phyloP scores from a whole-genome alignment of 768 basidiomycete genomes.

The Rhodotorula paludigena region DNA sequence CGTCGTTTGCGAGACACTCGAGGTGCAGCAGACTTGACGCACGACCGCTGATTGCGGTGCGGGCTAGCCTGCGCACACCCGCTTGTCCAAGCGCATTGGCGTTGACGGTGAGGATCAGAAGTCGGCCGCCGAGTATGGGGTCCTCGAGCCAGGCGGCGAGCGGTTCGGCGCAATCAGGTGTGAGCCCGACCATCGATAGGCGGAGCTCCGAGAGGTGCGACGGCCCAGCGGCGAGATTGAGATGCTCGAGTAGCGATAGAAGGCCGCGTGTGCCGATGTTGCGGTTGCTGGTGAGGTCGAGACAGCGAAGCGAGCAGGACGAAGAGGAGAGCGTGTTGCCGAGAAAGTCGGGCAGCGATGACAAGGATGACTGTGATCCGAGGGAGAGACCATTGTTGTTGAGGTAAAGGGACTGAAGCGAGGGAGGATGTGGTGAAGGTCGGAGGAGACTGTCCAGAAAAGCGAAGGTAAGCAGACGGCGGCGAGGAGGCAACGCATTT shows the following conservation, averaged over 20 bases:
- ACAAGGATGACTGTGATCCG: not conserved
- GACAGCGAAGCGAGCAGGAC: conserved; percentile 17
- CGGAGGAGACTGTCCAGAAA: conserved; percentile 12
- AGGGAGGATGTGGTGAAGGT: conserved; percentile 26
- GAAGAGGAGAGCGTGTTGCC: conserved; percentile 28
- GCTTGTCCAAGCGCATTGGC: conserved; percentile 1
- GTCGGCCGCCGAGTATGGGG: conserved; percentile 6
- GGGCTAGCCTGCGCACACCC: conserved; percentile 19
- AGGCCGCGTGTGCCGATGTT: conserved; percentile 8
- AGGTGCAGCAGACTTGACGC: conserved; percentile 28
- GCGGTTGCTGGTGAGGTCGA: conserved; percentile 30
- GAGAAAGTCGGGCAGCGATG: conserved; percentile 26
- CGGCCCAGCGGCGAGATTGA: conserved; percentile 14
- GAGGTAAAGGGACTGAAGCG: conserved; percentile 20
- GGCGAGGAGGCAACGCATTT: too few species aligned
- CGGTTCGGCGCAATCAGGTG: conserved; percentile 28
- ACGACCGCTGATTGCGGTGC: conserved; percentile 12
- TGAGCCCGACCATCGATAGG: conserved; percentile 21
- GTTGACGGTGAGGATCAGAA: conserved; percentile 28
- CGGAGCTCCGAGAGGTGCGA: conserved; percentile 26
- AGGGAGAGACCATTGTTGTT: conserved; percentile 29
- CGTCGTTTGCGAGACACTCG: conserved; percentile 31
- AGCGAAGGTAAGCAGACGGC: too few species aligned
- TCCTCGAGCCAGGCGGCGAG: conserved; percentile 25
- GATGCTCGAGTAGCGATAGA: conserved; percentile 9